Base-by-base conservation (phyloP, 495 filamentous ascomycete genomes). In the Aspergillus heteromorphus region DNA sequence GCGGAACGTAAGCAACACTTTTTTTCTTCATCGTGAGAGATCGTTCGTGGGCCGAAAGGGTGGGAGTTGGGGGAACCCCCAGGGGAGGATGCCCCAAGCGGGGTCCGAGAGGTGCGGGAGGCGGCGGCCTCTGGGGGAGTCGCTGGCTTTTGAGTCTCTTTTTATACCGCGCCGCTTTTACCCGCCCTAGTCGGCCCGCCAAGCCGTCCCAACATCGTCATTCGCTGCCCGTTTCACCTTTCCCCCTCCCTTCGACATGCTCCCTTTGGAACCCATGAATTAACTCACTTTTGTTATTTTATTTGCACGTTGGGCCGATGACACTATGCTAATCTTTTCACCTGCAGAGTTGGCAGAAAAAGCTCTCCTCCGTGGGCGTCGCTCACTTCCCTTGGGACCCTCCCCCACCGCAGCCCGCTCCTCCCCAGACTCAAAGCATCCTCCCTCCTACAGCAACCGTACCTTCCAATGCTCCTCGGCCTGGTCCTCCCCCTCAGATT, bases 331-430 rank as follows among this genome's bases (percentile, higher is more conserved):
- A 62, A 63, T 52, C 61, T 64, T 52, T 63, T 54, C 45, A 40
- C 51, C 23, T 38, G 56, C 64, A 98, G 93, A 87, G 79, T 72
- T 99, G 95, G 95, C 92, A 97, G 72, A 77, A 81, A 53, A 95
- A 91, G 72, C 82, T 97, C 18, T 86, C 92, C 0, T 82, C 83
- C 59, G 80, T 91, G 45, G 80, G 86, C 43, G 82, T 96, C 56
- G 95, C 92, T 49, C 75, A 82, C 36, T 97, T 97, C 71, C 95
- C 95, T 19, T 99, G 95, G 95, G 95, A 97, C 64, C 93, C 93
- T 53, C 62, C 81, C 49, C 82, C 80, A 48, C 74, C 69, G 13
- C 75, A 75, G 56, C 49, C 79, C 72, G 45, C 60, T 19, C 58
- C 63, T 49, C 53, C 61, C 48, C 60, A 73, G n/a, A 63, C 69